Evolutionary conservation across 2,329 filamentous ascomycete genomes (phyloP).

Genomic region (Arachnomyces sp.): DNA sequence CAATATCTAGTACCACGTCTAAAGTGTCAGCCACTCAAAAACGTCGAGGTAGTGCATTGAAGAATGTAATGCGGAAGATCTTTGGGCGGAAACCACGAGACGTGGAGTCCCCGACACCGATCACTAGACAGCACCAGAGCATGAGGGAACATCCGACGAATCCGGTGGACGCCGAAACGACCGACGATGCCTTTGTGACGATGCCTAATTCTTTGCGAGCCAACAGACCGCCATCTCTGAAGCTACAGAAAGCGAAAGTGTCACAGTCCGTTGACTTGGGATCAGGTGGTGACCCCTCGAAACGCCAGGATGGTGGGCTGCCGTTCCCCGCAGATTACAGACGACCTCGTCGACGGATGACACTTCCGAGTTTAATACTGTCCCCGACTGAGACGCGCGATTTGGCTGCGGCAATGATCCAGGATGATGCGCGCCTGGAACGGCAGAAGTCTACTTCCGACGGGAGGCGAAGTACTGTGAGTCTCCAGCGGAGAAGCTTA

Average conservation of each 20-base stretch:
- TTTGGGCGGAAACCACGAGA: constrained; percentile 29
- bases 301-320: not conserved
- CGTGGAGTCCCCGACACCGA: constrained; percentile 25
- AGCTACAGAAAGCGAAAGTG: not conserved
- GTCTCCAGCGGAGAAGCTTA: constrained; percentile 14
- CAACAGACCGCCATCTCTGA: constrained; percentile 4
- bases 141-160: constrained; percentile 1
- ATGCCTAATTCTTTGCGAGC: constrained; percentile 18
- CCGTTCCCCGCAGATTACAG: constrained; percentile 4
- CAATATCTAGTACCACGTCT: constrained; percentile 16
- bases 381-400: constrained; percentile 31
- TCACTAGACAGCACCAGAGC: constrained; percentile 16
- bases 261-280: not conserved
- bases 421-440: constrained; percentile 7
- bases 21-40: constrained; percentile 24
- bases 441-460: not conserved
- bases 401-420: constrained; percentile 12
- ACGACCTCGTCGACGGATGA: constrained; percentile 31
- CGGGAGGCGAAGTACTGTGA: constrained; percentile 10
- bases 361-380: constrained; percentile 37
- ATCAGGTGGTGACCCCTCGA: not conserved
- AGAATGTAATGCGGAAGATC: constrained; percentile 37
- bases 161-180: constrained; percentile 10
- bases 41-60: constrained; percentile 34
- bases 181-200: constrained; percentile 16